Evolutionary conservation across 2,329 filamentous ascomycete species (phyloP), one percentile per base, ranked within the genome.

Genomic region (Apiospora arundinis): DNA sequence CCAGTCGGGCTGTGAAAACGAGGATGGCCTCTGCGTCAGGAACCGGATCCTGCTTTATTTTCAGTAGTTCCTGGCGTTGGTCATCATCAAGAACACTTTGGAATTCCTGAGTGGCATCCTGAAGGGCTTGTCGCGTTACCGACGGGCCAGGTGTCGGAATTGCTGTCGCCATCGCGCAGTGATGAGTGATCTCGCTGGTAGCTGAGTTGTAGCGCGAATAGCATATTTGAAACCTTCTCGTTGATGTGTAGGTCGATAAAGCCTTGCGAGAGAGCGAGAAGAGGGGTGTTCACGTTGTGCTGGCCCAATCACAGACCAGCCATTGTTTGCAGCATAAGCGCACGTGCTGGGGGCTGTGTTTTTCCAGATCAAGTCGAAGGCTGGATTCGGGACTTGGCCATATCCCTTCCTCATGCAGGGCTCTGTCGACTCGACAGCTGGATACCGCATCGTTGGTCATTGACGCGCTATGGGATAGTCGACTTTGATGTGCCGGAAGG

Each of bases 1-100:
- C 80, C 1, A 82, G 74, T 60, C 81, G 25, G 0, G 82, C 79
- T 0, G 81, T 83, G 68, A 83, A 81, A 0, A 74, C 70, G 0
- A 83, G 72, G 18, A 83, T 77, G 1, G 80, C 73, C 25, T 77
- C 77, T 25, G 75, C 74, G 70, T 81, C 78, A 0, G 77, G 79
- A 1, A 80, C 67, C 21, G 56, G 25, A 28, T 16, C 48, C 21
- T 25, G 56, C 42, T 21, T 65, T 18, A 48, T 23, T 12, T 21
- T 42, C 3, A 48, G 46, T 14, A 65, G 60, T 16, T 65, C 28
- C 8, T 6, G 28, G 28, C 60, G 60, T 42, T 65, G 32, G 1
- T 21, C 32, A 14, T 65, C 32, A 11, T 21, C 14, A 16, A 65
- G 23, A 12, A 65, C 16, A 9, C 16, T 2, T 16, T 65, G 18